These are phyloP conservation scores for Chrysanthemum seticuspe DNA, from an alignment of 129 eudicot species.

Conservation along the genomic window DNA sequence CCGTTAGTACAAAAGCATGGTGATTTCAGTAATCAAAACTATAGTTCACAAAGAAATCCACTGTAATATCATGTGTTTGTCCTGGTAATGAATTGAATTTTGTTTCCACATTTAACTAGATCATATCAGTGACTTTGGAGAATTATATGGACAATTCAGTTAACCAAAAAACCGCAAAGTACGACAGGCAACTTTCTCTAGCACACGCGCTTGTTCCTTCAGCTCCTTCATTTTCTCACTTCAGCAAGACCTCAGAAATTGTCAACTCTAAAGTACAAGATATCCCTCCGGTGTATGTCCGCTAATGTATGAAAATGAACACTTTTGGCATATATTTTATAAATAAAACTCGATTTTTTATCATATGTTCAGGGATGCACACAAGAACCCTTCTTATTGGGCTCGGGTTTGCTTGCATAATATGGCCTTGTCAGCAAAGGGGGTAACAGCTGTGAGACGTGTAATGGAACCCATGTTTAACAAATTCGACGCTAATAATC, in stretches of 20 bases:
- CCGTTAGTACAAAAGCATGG: conserved; percentile 31
- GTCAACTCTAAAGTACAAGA: conserved; percentile 28
- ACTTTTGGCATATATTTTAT: neutral
- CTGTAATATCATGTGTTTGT: conserved; percentile 15
- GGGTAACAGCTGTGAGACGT: conserved; percentile 67
- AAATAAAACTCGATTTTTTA: neutral
- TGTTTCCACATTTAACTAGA: conserved; percentile 45
- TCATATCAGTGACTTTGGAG: conserved; percentile 74
- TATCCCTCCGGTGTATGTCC: conserved; percentile 45
- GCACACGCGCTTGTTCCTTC: conserved; percentile 37
- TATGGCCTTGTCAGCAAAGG: conserved; percentile 64
- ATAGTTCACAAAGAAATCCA: conserved; percentile 16
- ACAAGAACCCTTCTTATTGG: conserved; percentile 76
- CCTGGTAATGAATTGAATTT: conserved; percentile 17
- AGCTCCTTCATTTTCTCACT: conserved; percentile 37
- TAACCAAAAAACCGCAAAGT: conserved; percentile 30
- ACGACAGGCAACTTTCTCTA: conserved; percentile 33
- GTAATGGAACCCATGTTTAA: conserved; percentile 78
- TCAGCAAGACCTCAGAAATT: conserved; percentile 27
- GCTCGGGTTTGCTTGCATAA: conserved; percentile 71
- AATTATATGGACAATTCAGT: conserved; percentile 44
- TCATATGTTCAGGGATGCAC: conserved; percentile 46
- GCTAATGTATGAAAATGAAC: neutral
- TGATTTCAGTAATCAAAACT: conserved; percentile 27
- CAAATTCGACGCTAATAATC: conserved; percentile 60